A percentile compares a stretch with the other conserved stretches of the same genome.
phyloP scores from a whole-genome alignment of 495 filamentous ascomycete genomes.

The Aspergillus campestris region DNA sequence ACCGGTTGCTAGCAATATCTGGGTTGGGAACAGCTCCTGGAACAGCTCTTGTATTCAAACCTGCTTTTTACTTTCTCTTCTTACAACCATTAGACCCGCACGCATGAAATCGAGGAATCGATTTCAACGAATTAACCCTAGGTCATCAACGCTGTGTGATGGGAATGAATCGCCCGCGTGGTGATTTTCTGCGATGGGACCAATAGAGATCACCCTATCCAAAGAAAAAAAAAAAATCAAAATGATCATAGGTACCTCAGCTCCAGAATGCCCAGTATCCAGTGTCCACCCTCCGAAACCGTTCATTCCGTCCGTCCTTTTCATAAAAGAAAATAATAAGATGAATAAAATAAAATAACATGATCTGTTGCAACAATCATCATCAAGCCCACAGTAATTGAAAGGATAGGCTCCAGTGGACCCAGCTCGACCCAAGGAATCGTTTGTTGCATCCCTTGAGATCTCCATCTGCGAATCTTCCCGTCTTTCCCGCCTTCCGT shows the following conservation, averaged over 20 bases:
- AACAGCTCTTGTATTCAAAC: too few relatives aligned
- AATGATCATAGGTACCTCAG: neutral
- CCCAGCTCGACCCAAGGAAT: slow-evolving; percentile 16
- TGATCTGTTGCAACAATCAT: too few relatives aligned
- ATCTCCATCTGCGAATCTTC: slow-evolving; percentile 19
- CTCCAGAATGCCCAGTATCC: neutral
- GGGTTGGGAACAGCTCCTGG: too few relatives aligned
- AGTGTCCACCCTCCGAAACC: neutral
- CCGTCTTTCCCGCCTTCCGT: slow-evolving; percentile 21
- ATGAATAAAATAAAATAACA: neutral
- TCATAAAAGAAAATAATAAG: neutral
- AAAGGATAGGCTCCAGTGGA: neutral
- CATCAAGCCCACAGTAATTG: slow-evolving; percentile 3
- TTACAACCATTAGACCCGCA: too few relatives aligned
- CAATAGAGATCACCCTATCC: neutral
- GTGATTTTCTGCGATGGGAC: slow-evolving; percentile 1
- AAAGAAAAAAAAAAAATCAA: neutral
- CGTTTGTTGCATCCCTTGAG: slow-evolving; percentile 8
- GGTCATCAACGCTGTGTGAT: too few relatives aligned
- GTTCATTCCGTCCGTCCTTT: neutral
- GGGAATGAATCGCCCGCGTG: slow-evolving; percentile 7
- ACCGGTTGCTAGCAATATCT: too few relatives aligned
- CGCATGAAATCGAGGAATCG: too few relatives aligned
- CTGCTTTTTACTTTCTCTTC: too few relatives aligned
- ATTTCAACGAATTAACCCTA: too few relatives aligned